These are phyloP conservation scores for Metschnikowia santaceciliae DNA, from an alignment of 805 yeast species.

Conservation along the genomic window DNA sequence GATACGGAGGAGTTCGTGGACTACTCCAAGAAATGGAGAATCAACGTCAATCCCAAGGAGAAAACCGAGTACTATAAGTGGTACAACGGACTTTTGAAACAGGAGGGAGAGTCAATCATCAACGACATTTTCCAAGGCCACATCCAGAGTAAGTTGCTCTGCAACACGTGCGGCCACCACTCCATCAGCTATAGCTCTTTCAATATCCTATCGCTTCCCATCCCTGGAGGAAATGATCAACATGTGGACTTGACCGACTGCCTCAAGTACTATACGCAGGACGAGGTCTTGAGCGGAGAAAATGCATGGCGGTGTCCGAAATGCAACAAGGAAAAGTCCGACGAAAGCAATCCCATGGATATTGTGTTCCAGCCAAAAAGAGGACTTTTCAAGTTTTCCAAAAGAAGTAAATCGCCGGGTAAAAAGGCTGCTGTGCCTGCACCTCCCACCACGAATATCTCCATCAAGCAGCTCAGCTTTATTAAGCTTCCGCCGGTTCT, in stretches of 20 bases:
- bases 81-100: constrained; percentile 48
- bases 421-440: constrained; percentile 16
- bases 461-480: constrained; percentile 26
- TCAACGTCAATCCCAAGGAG: constrained; percentile 28
- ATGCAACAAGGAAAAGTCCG: constrained; percentile 39
- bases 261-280: constrained; percentile 54
- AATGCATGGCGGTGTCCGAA: constrained; percentile 85
- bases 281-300: constrained; percentile 65
- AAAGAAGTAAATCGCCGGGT: constrained; percentile 33
- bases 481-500: constrained; percentile 36
- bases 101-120: constrained; percentile 65
- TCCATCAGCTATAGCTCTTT: constrained; percentile 60
- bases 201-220: constrained; percentile 59
- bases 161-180: constrained; percentile 61
- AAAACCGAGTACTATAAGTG: constrained; percentile 56
- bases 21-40: constrained; percentile 30
- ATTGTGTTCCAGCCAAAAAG: constrained; percentile 34
- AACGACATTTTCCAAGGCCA: constrained; percentile 71
- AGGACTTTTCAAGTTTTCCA: constrained; percentile 34
- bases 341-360: constrained; percentile 15
- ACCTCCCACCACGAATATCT: constrained; percentile 7
- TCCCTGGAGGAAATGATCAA: constrained; percentile 33
- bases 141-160: constrained; percentile 57
- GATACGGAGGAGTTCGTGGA: constrained; percentile 13
- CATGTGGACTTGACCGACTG: constrained; percentile 56